A percentile compares a stretch with the other conserved stretches of the same genome.
These are phyloP conservation scores for Backusella morwellensis DNA, from an alignment of 192 early-diverging fungal genomes.

Conservation along the genomic window DNA sequence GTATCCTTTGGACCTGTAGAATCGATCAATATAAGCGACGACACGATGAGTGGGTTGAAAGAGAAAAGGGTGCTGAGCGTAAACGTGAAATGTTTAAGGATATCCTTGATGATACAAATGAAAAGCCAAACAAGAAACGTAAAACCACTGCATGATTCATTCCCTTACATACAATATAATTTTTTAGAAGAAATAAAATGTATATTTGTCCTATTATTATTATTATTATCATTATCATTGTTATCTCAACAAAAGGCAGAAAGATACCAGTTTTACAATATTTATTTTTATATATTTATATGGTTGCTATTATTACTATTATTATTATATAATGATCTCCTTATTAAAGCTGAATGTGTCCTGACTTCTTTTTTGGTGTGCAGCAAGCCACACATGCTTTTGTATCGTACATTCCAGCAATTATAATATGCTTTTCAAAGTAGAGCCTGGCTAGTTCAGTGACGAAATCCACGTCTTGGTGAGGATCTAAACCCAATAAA, in stretches of 20 bases:
- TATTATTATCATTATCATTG: background rate
- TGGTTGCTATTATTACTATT: background rate
- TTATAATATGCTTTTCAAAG: constrained; percentile 38
- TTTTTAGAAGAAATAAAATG: background rate
- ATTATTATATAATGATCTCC: background rate
- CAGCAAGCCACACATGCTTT: constrained; percentile 1
- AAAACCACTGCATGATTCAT: background rate
- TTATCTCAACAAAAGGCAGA: background rate
- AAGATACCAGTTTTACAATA: background rate
- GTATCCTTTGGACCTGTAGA: constrained; percentile 75
- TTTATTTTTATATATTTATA: background rate
- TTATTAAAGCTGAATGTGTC: background rate
- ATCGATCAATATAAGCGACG: constrained; percentile 73
- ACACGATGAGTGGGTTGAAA: constrained; percentile 76
- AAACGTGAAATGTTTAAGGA: constrained; percentile 81
- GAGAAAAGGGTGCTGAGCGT: constrained; percentile 68
- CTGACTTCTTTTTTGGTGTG: constrained; percentile 3
- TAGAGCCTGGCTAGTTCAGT: constrained; percentile 43
- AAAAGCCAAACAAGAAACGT: constrained; percentile 10
- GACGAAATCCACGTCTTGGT: constrained; percentile 39
- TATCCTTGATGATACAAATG: constrained; percentile 52
- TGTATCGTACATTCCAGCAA: constrained; percentile 12
- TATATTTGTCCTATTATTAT: background rate
- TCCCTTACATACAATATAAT: background rate
- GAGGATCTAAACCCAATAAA: constrained; percentile 42